Percentiles rank a stretch among this genome's conserved stretches.
These are phyloP conservation scores for Lathyrus tuberosus DNA, from an alignment of 306 rosid species.

Conservation along the genomic window DNA sequence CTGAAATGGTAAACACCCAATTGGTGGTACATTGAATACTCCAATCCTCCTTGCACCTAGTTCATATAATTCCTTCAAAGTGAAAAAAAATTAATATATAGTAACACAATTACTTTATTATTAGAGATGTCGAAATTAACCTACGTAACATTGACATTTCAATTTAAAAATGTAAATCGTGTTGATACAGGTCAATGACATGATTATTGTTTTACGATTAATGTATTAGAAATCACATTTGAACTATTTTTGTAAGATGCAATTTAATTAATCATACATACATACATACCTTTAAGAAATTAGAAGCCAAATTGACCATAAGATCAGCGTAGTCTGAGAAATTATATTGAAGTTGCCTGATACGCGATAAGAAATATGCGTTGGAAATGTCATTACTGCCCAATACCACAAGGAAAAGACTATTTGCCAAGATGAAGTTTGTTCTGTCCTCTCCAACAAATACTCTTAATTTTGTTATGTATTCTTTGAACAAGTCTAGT, in stretches of 20 bases:
- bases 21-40: conserved; percentile 60
- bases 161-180: too few relatives aligned
- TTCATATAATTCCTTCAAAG: conserved; percentile 47
- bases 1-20: conserved; percentile 73
- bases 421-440: conserved; percentile 54
- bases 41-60: conserved; percentile 68
- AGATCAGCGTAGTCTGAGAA: conserved; percentile 60
- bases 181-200: too few relatives aligned
- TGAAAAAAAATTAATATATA: background rate
- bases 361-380: conserved; percentile 50
- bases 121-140: too few relatives aligned
- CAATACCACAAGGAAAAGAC: conserved; percentile 53
- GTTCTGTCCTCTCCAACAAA: conserved; percentile 52
- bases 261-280: too few relatives aligned
- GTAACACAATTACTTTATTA: background rate
- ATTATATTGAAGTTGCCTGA: conserved; percentile 50
- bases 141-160: too few relatives aligned
- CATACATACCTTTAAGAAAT: conserved; percentile 49
- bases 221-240: too few relatives aligned
- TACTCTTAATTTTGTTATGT: conserved; percentile 47
- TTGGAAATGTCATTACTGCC: conserved; percentile 82
- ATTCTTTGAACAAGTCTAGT: conserved; percentile 56
- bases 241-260: too few relatives aligned
- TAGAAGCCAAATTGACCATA: conserved; percentile 48
- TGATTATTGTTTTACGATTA: too few relatives aligned